phyloP scores from a whole-genome alignment of 176 grass and related monocot genomes.

The Pharus latifolius region DNA sequence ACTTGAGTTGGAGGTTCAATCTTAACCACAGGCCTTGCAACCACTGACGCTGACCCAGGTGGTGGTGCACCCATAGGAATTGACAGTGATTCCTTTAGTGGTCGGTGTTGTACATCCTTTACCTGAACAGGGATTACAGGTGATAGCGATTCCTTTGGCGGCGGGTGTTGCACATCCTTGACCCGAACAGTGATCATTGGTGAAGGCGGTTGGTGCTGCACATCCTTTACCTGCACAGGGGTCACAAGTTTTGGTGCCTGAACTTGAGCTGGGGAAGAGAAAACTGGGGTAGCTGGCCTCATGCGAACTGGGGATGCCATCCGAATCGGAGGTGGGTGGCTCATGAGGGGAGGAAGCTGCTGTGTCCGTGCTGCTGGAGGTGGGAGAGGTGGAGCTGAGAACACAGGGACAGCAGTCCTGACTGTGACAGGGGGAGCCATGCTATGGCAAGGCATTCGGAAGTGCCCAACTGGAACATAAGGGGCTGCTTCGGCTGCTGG shows the following conservation, averaged over 20 bases:
- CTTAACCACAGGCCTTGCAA: constrained; percentile 11
- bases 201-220: neutral
- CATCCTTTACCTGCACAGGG: constrained; percentile 62
- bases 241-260: constrained; percentile 28
- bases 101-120: constrained; percentile 43
- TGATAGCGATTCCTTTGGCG: constrained; percentile 13
- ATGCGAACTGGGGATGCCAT: constrained; percentile 87
- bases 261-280: constrained; percentile 28
- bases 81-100: neutral
- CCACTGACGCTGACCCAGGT: neutral
- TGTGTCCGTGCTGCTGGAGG: constrained; percentile 39
- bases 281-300: constrained; percentile 59
- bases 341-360: constrained; percentile 66
- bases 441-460: constrained; percentile 55
- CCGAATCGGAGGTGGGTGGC: constrained; percentile 42
- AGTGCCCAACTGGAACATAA: constrained; percentile 90
- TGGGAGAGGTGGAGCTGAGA: constrained; percentile 86
- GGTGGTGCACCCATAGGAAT: neutral
- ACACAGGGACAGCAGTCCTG: constrained; percentile 84
- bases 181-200: constrained; percentile 50
- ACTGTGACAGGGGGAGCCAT: constrained; percentile 95
- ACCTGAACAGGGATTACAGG: constrained; percentile 42
- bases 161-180: constrained; percentile 35
- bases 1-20: constrained; percentile 21
- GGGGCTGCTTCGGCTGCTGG: constrained; percentile 62